phyloP scores from a whole-genome alignment of 1,284 basidiomycete genomes.

The Cryptococcus sp. region DNA sequence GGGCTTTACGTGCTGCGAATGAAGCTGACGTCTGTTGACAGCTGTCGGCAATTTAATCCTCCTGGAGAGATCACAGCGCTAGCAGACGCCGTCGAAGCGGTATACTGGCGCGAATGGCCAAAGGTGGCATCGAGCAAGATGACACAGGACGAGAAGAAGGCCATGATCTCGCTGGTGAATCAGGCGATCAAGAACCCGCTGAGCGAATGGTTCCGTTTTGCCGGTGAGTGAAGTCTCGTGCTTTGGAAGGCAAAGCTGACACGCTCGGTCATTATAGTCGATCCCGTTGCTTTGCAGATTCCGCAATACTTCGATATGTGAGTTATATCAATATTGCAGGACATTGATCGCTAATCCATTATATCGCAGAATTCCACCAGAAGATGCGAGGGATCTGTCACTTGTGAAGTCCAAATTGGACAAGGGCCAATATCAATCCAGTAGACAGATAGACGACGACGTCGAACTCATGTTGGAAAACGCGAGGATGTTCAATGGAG shows the following conservation, averaged over 20 bases:
- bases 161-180: slow-evolving; percentile 71
- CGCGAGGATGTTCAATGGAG: slow-evolving; percentile 48
- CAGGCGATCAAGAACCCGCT: slow-evolving; percentile 72
- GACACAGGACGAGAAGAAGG: slow-evolving; percentile 76
- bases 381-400: slow-evolving; percentile 83
- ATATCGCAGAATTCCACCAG: slow-evolving; percentile 36
- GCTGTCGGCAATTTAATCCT: slow-evolving; percentile 83
- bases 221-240: slow-evolving; percentile 54
- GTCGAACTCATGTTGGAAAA: slow-evolving; percentile 52
- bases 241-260: background rate
- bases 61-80: slow-evolving; percentile 65
- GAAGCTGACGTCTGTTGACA: slow-evolving; percentile 11
- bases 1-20: background rate
- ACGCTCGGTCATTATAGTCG: slow-evolving; percentile 27
- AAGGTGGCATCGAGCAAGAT: slow-evolving; percentile 75
- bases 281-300: slow-evolving; percentile 45
- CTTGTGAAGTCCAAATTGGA: slow-evolving; percentile 83
- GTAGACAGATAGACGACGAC: slow-evolving; percentile 48
- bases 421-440: slow-evolving; percentile 32
- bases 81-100: slow-evolving; percentile 72
- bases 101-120: slow-evolving; percentile 83
- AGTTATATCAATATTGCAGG: slow-evolving; percentile 73
- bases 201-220: slow-evolving; percentile 76
- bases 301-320: slow-evolving; percentile 51
- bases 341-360: slow-evolving; percentile 55